phyloP scores from a whole-genome alignment of 129 eudicot species.

The Centaurea solstitialis region DNA sequence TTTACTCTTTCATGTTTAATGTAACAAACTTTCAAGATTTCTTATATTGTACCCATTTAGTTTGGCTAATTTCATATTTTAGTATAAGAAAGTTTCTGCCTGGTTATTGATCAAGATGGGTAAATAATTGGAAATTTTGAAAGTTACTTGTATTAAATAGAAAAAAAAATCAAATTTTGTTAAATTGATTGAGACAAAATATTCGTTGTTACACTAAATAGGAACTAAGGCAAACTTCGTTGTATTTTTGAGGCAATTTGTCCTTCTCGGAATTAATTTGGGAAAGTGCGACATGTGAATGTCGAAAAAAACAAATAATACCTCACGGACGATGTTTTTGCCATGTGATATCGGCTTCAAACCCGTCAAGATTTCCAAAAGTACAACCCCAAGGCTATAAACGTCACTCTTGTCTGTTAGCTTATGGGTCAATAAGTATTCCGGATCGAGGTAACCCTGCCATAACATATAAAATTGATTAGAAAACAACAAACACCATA shows the following conservation, averaged over 20 bases:
- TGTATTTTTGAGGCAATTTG: not conserved
- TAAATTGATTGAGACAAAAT: too few relatives aligned
- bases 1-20: not conserved
- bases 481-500: not conserved
- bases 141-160: too few relatives aligned
- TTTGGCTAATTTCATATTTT: too few relatives aligned
- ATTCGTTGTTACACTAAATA: too few relatives aligned
- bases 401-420: conserved; percentile 84
- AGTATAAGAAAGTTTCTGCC: not conserved
- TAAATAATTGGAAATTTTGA: too few relatives aligned
- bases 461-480: not conserved
- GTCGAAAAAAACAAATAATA: conserved; percentile 14
- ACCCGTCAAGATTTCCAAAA: conserved; percentile 80
- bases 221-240: not conserved
- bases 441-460: conserved; percentile 97
- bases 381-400: conserved; percentile 88
- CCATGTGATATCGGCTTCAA: conserved; percentile 77
- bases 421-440: conserved; percentile 73
- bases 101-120: not conserved
- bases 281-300: not conserved
- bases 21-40: not conserved
- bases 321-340: conserved; percentile 84
- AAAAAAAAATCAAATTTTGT: too few relatives aligned
- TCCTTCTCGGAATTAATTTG: not conserved
- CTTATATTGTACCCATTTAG: not conserved